Evolutionary conservation across 1,284 basidiomycete species (phyloP).

Genomic region (Caloboletus firmus): DNA sequence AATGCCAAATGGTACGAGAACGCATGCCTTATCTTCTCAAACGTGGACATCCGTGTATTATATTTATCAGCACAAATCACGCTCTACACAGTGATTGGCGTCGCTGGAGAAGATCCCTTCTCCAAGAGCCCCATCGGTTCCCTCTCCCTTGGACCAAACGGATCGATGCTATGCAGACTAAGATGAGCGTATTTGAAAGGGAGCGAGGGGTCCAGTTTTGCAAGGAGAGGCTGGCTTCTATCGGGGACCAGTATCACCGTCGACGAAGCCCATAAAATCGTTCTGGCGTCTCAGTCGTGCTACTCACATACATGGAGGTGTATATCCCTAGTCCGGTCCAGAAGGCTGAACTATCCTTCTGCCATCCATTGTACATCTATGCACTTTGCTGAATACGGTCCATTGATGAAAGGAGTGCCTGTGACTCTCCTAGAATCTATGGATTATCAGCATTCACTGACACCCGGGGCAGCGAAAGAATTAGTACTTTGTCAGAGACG

Average conservation of each 20-base stretch:
- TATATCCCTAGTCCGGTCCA: slow-evolving; percentile 7
- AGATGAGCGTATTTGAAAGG: neutral
- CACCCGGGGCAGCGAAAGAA: too few relatives aligned
- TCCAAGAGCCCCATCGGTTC: neutral
- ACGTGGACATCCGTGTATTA: neutral
- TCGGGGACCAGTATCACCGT: slow-evolving; percentile 1
- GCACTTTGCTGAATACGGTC: neutral
- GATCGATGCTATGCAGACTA: neutral
- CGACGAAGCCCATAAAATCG: neutral
- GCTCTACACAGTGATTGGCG: neutral
- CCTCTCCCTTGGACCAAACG: neutral
- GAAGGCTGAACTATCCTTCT: slow-evolving; percentile 1
- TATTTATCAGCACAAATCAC: neutral
- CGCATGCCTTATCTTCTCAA: too few relatives aligned
- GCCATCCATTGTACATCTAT: slow-evolving; percentile 7
- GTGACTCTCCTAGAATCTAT: too few relatives aligned
- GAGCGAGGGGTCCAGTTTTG: slow-evolving; percentile 1
- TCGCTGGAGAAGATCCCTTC: neutral
- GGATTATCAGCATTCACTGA: too few relatives aligned
- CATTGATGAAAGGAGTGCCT: neutral
- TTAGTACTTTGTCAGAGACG: too few relatives aligned
- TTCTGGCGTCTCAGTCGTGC: slow-evolving; percentile 1
- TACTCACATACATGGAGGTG: neutral
- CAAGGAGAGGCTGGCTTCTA: slow-evolving; percentile 3
- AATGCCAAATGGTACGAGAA: neutral